Base-by-base conservation (phyloP, 2,329 filamentous ascomycete species). In the Arthroderma uncinatum region DNA sequence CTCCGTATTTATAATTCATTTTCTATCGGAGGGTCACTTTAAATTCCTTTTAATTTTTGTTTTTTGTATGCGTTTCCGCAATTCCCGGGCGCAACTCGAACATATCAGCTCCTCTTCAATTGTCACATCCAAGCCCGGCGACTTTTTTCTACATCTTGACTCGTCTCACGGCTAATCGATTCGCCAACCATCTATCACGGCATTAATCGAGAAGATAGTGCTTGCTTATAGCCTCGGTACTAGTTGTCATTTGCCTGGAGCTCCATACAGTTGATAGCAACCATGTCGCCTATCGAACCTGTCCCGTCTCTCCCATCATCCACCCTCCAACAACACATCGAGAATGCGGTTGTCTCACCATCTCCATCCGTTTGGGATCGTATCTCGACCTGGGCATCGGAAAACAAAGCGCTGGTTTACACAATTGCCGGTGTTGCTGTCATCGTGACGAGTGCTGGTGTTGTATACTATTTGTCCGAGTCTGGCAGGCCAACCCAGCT, bases 331-430 rank as follows among this genome's bases (percentile, higher is more conserved):
- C 47, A 50, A 6, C 54, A 56, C 30, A 55, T 58, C 54, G 56
- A 56, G 33, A 56, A 34, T 53, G 39, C 57, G 16, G 50, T 57
- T 5, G 52, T 58, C 55, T 44, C 57, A 14, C 48, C 58, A 14
- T 59, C 61, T 10, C 53, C 61, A 6, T 59, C 59, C 2, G 56
- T 93, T 57, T 95, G 90, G 90, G 89, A 95, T 73, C 86, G 91
- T 67, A 78, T 96, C 74, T 86, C 90, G 63, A 85, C 79, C 68
- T 98, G 93, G 92, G 90, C 87, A 12, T 88, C 90, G 1, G 92
- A 97, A 71, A 91, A 98, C 77, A 97, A 96, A 78, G 87, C 89
- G 52, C 81, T 92, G 56, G 91, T 95, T 62, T 98, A 96, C 75
- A 96, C 93, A 64, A 89, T 97, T 74, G 93, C 92, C 57, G 93